phyloP scores from a whole-genome alignment of 257 asterid genomes.

The Gynochthodes officinalis region DNA sequence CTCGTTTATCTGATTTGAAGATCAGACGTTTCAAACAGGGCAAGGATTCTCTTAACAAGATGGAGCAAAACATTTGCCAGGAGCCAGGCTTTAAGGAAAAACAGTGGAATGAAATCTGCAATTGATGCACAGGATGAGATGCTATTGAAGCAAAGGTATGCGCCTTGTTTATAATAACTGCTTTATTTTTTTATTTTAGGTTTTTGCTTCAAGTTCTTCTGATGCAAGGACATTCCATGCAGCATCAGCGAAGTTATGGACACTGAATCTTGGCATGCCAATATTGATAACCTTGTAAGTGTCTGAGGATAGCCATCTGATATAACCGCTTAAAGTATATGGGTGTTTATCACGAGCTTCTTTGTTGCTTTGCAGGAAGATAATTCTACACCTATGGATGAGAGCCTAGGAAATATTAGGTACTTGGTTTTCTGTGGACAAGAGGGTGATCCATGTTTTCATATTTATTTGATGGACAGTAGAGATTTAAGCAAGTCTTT shows the following conservation, averaged over 20 bases:
- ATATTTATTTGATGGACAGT: slow-evolving; percentile 9
- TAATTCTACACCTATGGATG: slow-evolving; percentile 38
- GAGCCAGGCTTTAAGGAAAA: slow-evolving; percentile 57
- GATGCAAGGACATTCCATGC: slow-evolving; percentile 31
- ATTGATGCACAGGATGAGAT: slow-evolving; percentile 68
- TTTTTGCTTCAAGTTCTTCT: slow-evolving; percentile 3
- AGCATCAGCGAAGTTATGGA: slow-evolving; percentile 87
- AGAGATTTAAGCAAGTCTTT: slow-evolving; percentile 23
- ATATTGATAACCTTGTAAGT: slow-evolving; percentile 55
- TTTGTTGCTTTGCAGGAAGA: slow-evolving; percentile 52
- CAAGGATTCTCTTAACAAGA: slow-evolving; percentile 65
- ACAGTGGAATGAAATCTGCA: slow-evolving; percentile 54
- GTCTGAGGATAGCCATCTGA: slow-evolving; percentile 2
- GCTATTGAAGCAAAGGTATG: slow-evolving; percentile 89
- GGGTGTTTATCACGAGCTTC: slow-evolving; percentile 14
- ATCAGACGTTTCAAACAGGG: slow-evolving; percentile 96
- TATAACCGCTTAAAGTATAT: slow-evolving; percentile 20
- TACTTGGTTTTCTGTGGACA: slow-evolving; percentile 27
- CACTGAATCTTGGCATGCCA: slow-evolving; percentile 58
- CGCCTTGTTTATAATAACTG: slow-evolving; percentile 11
- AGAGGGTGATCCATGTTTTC: slow-evolving; percentile 10
- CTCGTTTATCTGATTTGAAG: slow-evolving; percentile 83
- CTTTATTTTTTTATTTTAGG: slow-evolving; percentile 1
- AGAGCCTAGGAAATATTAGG: slow-evolving; percentile 57
- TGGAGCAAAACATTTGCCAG: slow-evolving; percentile 83